Conservation (phyloP, 257 asterid genomes). For the Voacanga thouarsii region DNA sequence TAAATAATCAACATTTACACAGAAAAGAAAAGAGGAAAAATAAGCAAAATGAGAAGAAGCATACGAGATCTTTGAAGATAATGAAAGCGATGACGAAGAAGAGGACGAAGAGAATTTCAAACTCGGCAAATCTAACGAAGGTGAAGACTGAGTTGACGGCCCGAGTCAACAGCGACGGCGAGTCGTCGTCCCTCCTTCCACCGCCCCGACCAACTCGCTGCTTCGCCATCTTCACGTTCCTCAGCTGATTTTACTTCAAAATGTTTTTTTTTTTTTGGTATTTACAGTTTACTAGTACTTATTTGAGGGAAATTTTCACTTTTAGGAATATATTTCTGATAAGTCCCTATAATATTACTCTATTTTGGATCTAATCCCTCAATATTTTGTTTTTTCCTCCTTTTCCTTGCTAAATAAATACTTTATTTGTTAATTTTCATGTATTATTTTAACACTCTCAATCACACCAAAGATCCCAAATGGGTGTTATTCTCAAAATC, state of each 20-base stretch:
- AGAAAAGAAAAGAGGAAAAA: neutral
- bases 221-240: slow-evolving; percentile 21
- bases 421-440: too few relatives aligned
- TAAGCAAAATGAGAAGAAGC: neutral
- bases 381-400: neutral
- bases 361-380: neutral
- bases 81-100: slow-evolving; percentile 67
- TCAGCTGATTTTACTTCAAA: neutral
- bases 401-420: too few relatives aligned
- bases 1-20: neutral
- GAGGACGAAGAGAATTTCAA: slow-evolving; percentile 86
- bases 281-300: neutral
- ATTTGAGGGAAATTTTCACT: neutral
- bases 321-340: neutral
- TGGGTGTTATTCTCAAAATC: too few relatives aligned
- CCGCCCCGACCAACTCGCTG: slow-evolving; percentile 20
- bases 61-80: slow-evolving; percentile 88
- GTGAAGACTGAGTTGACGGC: slow-evolving; percentile 59
- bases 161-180: slow-evolving; percentile 55
- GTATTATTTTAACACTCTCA: too few relatives aligned
- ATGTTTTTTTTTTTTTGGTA: neutral
- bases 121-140: slow-evolving; percentile 75
- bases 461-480: too few relatives aligned
- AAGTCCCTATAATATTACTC: neutral
- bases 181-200: slow-evolving; percentile 27